Base-by-base conservation (phyloP, 192 early-diverging fungal genomes). In the Umbelopsis vinacea region DNA sequence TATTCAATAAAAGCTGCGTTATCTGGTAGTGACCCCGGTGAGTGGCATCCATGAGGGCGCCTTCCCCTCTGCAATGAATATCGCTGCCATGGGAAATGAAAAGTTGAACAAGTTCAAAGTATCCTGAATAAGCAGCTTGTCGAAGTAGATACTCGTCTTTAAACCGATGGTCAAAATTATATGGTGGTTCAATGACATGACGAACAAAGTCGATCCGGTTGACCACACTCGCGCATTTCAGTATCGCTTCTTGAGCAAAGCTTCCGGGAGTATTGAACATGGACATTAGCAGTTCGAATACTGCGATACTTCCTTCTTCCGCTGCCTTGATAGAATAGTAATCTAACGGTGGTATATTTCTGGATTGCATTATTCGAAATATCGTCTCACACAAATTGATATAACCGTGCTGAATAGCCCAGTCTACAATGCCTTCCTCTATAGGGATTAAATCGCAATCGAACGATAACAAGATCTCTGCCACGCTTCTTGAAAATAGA, bases 81-180 rank as follows among this genome's bases (percentile, higher is more conserved):
- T 76, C 46, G 4, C 75, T 73, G 17, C 75, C 73, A 9, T 67
- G 47, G 6, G 38, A 43, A 9, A 81, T 46, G 5, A 81, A 53
- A 1, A 77, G 53, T 10, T 72, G 21, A 7, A 81, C 75, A 9
- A 81, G 47, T 10, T 67, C 70, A 0, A 37, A 10, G 40, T 53
- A 68, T 8, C 79, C 79, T n/a, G 33, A 11, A 9, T 76, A 53
- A 11, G 75, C 74, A 22, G 79, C 75, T 15, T 69, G 68, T 52
- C 79, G 45, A 19, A 81, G 19, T 10, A 70, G 38, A 23, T 29
- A 60, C 26, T 81, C 79, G 7, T 66, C 21, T n/a, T 77, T 45
- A 3, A 57, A 38, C 15, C 74, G 75, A 43, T 69, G 23, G 52
- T 81, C 47, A 29, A 73, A 81, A 0, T 54, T 0, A 35, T 77